Evolutionary conservation across 768 basidiomycete species (phyloP).

Genomic region (Amanita molliuscula): DNA sequence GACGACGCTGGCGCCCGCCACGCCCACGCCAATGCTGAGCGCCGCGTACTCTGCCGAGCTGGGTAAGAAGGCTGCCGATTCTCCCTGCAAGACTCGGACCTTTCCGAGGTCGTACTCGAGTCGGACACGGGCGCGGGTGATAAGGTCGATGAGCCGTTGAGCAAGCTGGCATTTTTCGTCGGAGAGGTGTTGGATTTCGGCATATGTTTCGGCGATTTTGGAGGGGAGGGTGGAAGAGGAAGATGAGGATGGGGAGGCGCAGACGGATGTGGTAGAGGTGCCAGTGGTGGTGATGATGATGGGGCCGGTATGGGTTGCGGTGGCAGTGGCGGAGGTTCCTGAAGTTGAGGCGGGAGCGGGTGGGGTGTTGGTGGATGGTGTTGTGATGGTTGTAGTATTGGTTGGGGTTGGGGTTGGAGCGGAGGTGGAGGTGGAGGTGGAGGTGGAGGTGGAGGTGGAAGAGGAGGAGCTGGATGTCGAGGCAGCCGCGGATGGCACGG

Average conservation of each 20-base stretch:
- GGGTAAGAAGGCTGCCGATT: conserved; percentile 10
- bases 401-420: conserved; percentile 3
- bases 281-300: conserved; percentile 12
- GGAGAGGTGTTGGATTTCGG: conserved; percentile 34
- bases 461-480: conserved; percentile 6
- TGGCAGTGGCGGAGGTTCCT: neutral
- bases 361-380: conserved; percentile 27
- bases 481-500: too few relatives aligned
- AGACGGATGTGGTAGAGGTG: conserved; percentile 19
- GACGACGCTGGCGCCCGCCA: neutral
- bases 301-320: conserved; percentile 12
- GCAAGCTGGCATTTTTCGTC: conserved; percentile 37
- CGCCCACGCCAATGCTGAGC: conserved; percentile 5
- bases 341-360: conserved; percentile 20
- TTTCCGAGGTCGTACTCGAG: conserved; percentile 40
- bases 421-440: conserved; percentile 18
- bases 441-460: conserved; percentile 11
- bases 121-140: conserved; percentile 34
- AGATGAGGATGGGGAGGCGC: neutral
- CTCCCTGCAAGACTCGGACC: conserved; percentile 38
- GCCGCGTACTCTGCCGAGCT: conserved; percentile 16
- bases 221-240: conserved; percentile 26
- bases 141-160: conserved; percentile 36
- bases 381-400: neutral
- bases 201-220: conserved; percentile 34